These are phyloP conservation scores for Scenedesmus sp. DNA, from an alignment of 163 green algal species.

Conservation along the genomic window DNA sequence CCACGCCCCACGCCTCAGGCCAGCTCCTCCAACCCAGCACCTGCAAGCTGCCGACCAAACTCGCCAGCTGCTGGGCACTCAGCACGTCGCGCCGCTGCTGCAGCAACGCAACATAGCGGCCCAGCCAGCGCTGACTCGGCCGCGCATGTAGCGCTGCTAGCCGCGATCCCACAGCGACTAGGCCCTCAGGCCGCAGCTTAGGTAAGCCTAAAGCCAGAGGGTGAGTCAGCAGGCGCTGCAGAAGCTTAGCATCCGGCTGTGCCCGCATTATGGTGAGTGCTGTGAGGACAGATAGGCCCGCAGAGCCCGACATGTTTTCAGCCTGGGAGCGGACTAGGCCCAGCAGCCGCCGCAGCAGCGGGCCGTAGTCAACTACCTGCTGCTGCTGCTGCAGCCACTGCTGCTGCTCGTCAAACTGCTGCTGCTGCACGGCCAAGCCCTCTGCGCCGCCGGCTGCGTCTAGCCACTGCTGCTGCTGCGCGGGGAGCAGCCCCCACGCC, in stretches of 20 bases:
- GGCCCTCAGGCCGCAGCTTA: constrained; percentile 25
- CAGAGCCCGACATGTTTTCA: background rate
- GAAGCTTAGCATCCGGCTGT: background rate
- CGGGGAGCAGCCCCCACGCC: background rate
- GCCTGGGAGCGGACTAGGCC: background rate
- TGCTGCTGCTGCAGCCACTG: background rate
- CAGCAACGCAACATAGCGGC: background rate
- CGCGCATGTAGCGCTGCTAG: background rate
- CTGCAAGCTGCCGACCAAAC: background rate
- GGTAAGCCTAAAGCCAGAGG: background rate
- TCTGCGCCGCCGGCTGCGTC: background rate
- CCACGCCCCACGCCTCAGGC: constrained; percentile 18
- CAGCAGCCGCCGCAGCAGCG: constrained; percentile 31
- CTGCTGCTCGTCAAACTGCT: constrained; percentile 2
- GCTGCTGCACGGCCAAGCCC: background rate
- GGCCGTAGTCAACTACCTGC: background rate
- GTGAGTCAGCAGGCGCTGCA: constrained; percentile 14
- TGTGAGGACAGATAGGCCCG: background rate
- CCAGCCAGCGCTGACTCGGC: constrained; percentile 8
- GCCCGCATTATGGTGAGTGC: background rate
- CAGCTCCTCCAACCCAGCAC: constrained; percentile 15
- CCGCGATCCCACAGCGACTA: background rate
- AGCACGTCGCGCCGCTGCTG: constrained; percentile 1
- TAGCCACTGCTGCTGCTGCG: constrained; percentile 40
- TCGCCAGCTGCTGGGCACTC: constrained; percentile 22